These are phyloP conservation scores for Orbilia quercus DNA, from an alignment of 2,329 filamentous ascomycete species.

Conservation along the genomic window DNA sequence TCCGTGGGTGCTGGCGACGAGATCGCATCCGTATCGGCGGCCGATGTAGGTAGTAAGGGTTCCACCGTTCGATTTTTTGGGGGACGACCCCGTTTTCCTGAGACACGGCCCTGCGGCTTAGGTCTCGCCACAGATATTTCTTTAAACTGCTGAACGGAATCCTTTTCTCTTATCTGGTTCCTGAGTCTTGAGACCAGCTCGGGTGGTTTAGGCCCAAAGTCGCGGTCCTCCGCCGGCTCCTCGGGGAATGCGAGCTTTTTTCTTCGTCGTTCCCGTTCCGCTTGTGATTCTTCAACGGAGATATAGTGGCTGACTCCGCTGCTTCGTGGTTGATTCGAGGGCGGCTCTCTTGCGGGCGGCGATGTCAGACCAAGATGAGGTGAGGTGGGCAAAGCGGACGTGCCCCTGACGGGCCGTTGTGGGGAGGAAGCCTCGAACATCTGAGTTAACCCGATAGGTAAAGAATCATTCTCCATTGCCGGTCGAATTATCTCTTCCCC, in stretches of 20 bases:
- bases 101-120: neutral
- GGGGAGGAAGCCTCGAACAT: constrained; percentile 43
- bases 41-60: constrained; percentile 24
- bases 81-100: constrained; percentile 24
- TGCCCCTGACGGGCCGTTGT: constrained; percentile 12
- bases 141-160: constrained; percentile 34
- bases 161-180: constrained; percentile 21
- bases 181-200: constrained; percentile 25
- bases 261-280: constrained; percentile 17
- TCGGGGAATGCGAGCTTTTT: constrained; percentile 28
- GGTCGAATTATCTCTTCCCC: constrained; percentile 27
- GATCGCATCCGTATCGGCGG: constrained; percentile 1
- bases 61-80: constrained; percentile 26
- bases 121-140: constrained; percentile 37
- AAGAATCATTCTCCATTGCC: constrained; percentile 19
- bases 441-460: constrained; percentile 27
- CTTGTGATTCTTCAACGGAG: constrained; percentile 28
- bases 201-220: constrained; percentile 11
- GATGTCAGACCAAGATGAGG: constrained; percentile 23
- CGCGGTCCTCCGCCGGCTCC: constrained; percentile 18
- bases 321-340: neutral
- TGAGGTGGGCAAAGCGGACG: constrained; percentile 23
- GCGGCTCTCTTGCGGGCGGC: constrained; percentile 1
- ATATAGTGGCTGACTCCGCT: constrained; percentile 19
- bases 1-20: neutral